These are phyloP conservation scores for Pterulicium gracile DNA, from an alignment of 1,284 basidiomycete species.

Conservation along the genomic window DNA sequence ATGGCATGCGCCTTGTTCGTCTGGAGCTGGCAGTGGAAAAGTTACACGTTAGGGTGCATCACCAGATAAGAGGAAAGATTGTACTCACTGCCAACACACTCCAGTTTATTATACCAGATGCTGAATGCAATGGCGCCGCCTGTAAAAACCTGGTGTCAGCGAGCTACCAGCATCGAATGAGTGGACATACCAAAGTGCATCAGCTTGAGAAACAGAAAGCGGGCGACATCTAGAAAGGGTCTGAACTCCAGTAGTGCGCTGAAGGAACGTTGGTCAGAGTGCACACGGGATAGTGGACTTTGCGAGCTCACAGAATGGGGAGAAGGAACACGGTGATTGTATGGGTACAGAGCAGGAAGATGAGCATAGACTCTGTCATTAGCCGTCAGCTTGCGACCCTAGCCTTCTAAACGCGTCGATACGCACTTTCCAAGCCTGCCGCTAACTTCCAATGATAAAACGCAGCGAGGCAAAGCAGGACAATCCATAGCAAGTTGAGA, in stretches of 20 bases:
- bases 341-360: slow-evolving; percentile 35
- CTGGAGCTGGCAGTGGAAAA: slow-evolving; percentile 20
- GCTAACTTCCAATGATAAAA: slow-evolving; percentile 29
- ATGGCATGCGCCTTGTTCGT: slow-evolving; percentile 34
- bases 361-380: slow-evolving; percentile 25
- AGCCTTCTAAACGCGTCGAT: slow-evolving; percentile 4
- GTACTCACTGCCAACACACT: slow-evolving; percentile 22
- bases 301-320: slow-evolving; percentile 35
- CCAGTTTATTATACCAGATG: slow-evolving; percentile 28
- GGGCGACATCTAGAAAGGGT: slow-evolving; percentile 45
- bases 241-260: slow-evolving; percentile 44
- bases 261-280: slow-evolving; percentile 3
- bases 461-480: slow-evolving; percentile 27
- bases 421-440: slow-evolving; percentile 28
- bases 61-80: slow-evolving; percentile 19
- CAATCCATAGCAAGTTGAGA: slow-evolving; percentile 30
- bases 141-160: slow-evolving; percentile 13
- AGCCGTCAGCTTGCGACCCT: not conserved
- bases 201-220: slow-evolving; percentile 35
- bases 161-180: not conserved
- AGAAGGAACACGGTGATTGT: slow-evolving; percentile 36
- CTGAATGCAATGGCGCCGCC: slow-evolving; percentile 38
- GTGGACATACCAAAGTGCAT: slow-evolving; percentile 33
- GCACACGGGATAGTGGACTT: not conserved
- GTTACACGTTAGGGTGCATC: slow-evolving; percentile 1